Base-by-base conservation (phyloP, 148 eudicot species). In the Pharnaceum exiguum region DNA sequence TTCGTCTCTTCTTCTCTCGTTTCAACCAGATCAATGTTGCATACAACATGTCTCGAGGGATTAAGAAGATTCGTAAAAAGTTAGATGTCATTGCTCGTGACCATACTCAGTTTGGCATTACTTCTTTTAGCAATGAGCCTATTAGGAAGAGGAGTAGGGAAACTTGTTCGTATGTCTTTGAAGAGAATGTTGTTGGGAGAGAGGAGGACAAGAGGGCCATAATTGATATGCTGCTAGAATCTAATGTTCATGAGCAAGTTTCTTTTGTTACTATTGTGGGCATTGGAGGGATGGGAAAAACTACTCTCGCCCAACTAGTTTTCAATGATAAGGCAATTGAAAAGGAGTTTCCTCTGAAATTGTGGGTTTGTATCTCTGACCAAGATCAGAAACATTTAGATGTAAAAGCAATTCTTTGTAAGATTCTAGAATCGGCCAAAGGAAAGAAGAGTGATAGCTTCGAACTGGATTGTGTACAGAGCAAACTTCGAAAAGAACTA, bases 341-440 rank as follows among this genome's bases (percentile, higher is more conserved):
- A 45, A 31, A 15, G 5, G 18, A 55, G 8, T 68, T 68, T 52
- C 53, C 51, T 5, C 2, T 43, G 37, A 42, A 18, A 24, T 2
- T 43, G 13, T 68, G 65, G 71, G 66, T 52, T 31, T 68, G 71
- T 44, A 58, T 59, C 9, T 59, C 66, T 5, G 71, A 68, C 1
- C n/a, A n/a, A n/a, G n/a, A n/a, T n/a, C n/a, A n/a, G n/a, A n/a
- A n/a, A n/a, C 46, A 38, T 3, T 68, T 68, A 25, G 47, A 32
- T 29, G 11, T 52, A 18, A 39, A 59, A 15, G 17, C 21, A 24
- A 51, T 60, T 1, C 26, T 68, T 2, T 10, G n/a, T 2, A 22
- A 59, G 54, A 68, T 68, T 37, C 28, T 68, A 3, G 42, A 13
- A 5, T 31, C 23, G 19, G 23, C 15, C 3, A 10, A 24, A 3